Percentiles rank a stretch among this genome's conserved stretches.
phyloP scores from a whole-genome alignment of 371 early-diverging fungal species.

The Conidiobolus incongruus region DNA sequence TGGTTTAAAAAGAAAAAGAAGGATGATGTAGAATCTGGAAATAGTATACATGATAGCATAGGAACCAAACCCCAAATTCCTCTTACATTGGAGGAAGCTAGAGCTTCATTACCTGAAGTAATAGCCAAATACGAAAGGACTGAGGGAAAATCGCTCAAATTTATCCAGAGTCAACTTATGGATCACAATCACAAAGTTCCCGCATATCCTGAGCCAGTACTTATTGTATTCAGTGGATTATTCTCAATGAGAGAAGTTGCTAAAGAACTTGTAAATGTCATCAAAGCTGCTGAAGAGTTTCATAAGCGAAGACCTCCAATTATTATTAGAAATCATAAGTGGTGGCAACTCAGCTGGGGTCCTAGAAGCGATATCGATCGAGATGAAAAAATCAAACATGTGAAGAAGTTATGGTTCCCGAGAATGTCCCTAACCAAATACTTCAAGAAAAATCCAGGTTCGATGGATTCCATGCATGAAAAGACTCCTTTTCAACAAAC shows the following conservation, averaged over 20 bases:
- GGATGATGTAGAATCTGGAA: too few relatives aligned
- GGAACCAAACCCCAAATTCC: too few relatives aligned
- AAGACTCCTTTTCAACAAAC: too few relatives aligned
- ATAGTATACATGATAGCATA: too few relatives aligned
- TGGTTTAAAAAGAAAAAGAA: too few relatives aligned
- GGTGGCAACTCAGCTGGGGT: neutral
- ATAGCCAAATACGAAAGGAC: neutral
- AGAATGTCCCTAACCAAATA: neutral
- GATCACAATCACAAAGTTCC: neutral
- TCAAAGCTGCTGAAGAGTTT: neutral
- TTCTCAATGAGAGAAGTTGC: slow-evolving; percentile 1
- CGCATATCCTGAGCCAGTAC: slow-evolving; percentile 2
- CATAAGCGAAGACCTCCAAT: neutral
- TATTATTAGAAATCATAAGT: too few relatives aligned
- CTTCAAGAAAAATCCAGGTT: neutral
- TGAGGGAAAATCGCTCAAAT: neutral
- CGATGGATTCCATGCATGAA: neutral
- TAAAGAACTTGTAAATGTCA: neutral
- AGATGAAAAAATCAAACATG: neutral
- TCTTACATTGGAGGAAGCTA: too few relatives aligned
- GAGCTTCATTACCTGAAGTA: neutral
- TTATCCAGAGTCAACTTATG: slow-evolving; percentile 1
- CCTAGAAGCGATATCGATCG: neutral
- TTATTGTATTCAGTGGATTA: slow-evolving; percentile 2
- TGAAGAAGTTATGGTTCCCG: neutral